A percentile compares a stretch with the other conserved stretches of the same genome.
These are phyloP conservation scores for Alternaria dauci DNA, from an alignment of 2,329 filamentous ascomycete genomes.

Conservation along the genomic window DNA sequence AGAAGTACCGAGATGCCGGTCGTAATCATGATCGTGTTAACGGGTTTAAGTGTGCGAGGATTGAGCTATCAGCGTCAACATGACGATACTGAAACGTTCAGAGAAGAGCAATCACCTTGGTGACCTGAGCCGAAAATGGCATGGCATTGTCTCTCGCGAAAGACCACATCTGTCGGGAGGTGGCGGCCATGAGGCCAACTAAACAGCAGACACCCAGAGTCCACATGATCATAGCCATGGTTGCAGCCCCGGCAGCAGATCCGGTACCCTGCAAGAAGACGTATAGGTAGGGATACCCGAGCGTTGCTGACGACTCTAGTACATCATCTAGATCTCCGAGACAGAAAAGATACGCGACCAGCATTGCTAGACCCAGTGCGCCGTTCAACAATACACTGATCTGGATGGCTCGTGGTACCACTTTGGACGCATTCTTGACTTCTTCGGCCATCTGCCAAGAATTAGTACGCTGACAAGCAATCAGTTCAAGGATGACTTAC, in stretches of 20 bases:
- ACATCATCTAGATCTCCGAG: constrained; percentile 31
- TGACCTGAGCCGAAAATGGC: constrained; percentile 22
- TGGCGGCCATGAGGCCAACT: constrained; percentile 21
- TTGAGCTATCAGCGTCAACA: constrained; percentile 1
- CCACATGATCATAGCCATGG: constrained; percentile 18
- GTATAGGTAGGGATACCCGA: constrained; percentile 6
- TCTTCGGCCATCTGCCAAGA: constrained; percentile 29
- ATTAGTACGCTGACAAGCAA: background rate
- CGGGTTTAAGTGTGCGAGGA: constrained; percentile 30
- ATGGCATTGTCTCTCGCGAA: constrained; percentile 27
- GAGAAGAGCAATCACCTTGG: background rate
- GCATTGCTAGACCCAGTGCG: constrained; percentile 39
- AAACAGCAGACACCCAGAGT: constrained; percentile 13
- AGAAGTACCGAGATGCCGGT: constrained; percentile 15
- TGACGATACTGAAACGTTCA: constrained; percentile 2
- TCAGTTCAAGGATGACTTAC: background rate
- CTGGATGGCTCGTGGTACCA: constrained; percentile 45
- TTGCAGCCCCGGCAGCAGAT: constrained; percentile 10
- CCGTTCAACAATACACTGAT: constrained; percentile 44
- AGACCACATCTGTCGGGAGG: constrained; percentile 27
- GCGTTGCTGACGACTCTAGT: background rate
- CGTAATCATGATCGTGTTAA: constrained; percentile 52
- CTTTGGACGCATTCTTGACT: constrained; percentile 27
- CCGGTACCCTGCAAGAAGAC: constrained; percentile 8
- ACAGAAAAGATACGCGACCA: constrained; percentile 45